Evolutionary conservation across 495 filamentous ascomycete species (phyloP), one percentile per base, ranked within the genome.

Genomic region (Collariella sp.): DNA sequence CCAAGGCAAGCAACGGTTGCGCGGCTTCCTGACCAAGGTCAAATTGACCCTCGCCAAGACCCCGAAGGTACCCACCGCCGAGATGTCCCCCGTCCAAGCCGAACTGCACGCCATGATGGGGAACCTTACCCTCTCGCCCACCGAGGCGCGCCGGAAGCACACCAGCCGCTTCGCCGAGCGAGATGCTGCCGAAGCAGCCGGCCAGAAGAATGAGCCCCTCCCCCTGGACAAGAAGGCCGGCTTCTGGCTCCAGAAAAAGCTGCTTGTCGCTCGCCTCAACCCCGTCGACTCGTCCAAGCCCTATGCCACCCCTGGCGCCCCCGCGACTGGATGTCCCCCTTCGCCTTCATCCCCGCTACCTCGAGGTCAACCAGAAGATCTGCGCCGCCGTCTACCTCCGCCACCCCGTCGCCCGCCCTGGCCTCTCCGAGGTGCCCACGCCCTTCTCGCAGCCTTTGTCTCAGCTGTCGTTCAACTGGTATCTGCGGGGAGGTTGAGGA

Each of bases 321-420:
- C n/a, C 76, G 90, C 38, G 76, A 83, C 45, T 97, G 80, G 74
- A 91, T 98, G 86, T 74, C 78, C 18, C 82, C 89, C 2, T 98
- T 97, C 68, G 89, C 90, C 13, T 96, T 96, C 69, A 89, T 98
- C 54, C 93, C 19, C 77, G 87, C 54, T 98, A 95, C 72, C 79
- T 98, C 54, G 93, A 98, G 74, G 93, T 98, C 63, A 96, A 96
- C 75, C 91, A 91, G 66, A 89, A 87, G 62, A 86, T 96, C 62
- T 97, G 93, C 72, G 82, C 89, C 15, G 93, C 93, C 18, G 91
- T 98, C 38, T 98, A 97, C 72, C 71, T 98, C 56, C 80, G 93
- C 56, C 90, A 97, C 74, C 94, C 93, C 3, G 94, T 96, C 44
- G 94, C 88, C n/a, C 76, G 89, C 19, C 85, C 86, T 10, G 90